Percentiles rank a stretch among this genome's conserved stretches.
These are phyloP conservation scores for Crotalaria pallida DNA, from an alignment of 306 rosid species.

Conservation along the genomic window DNA sequence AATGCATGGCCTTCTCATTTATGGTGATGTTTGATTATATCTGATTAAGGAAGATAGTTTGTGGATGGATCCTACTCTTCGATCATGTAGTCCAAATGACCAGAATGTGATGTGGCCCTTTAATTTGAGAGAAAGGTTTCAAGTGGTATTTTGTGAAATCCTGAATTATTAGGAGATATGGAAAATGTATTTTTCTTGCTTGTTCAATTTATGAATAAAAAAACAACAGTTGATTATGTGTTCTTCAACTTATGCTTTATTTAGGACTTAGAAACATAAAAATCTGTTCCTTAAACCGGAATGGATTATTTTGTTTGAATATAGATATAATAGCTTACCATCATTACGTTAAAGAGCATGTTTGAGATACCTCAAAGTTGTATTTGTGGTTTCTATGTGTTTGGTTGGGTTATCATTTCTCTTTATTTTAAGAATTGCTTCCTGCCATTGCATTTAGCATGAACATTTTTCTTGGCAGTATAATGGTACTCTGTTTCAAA, in stretches of 20 bases:
- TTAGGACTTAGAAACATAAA: not conserved
- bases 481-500: not conserved
- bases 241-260: constrained; percentile 7
- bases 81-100: not conserved
- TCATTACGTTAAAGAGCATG: not conserved
- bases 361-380: not conserved
- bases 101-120: not conserved
- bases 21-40: not conserved
- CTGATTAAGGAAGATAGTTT: not conserved
- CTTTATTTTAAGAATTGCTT: not conserved
- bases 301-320: not conserved
- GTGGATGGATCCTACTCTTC: not conserved
- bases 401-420: not conserved
- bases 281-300: not conserved
- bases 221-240: not conserved
- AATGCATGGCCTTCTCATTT: not conserved
- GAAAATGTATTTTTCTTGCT: not conserved
- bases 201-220: not conserved
- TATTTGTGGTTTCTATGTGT: not conserved
- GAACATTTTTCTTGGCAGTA: not conserved
- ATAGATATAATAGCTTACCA: not conserved
- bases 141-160: not conserved
- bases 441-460: not conserved
- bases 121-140: not conserved
- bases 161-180: not conserved